Evolutionary conservation across 768 basidiomycete genomes (phyloP).

Genomic region (Jaapia argillacea): DNA sequence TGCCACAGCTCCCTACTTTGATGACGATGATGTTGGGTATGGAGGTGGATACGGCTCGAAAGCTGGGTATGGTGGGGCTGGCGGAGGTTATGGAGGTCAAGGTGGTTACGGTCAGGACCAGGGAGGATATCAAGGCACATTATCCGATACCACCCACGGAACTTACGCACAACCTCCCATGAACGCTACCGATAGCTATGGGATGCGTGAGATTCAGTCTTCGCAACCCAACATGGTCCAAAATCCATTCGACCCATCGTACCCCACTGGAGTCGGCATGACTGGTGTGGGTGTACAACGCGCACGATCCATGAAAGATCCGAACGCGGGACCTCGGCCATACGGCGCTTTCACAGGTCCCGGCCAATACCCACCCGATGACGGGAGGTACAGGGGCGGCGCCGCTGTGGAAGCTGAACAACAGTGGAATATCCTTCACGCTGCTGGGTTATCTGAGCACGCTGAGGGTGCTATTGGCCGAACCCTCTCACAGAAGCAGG

Average conservation of each 20-base stretch:
- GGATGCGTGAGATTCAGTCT: background rate
- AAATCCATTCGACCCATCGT: background rate
- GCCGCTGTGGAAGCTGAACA: background rate
- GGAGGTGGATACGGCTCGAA: background rate
- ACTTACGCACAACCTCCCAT: conserved; percentile 1
- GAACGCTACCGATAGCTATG: background rate
- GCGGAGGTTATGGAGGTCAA: too few relatives aligned
- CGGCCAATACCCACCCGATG: background rate
- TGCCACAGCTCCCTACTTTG: background rate
- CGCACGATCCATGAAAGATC: background rate
- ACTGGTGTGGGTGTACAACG: background rate
- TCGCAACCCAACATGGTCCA: background rate
- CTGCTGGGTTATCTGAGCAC: background rate
- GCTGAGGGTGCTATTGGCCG: background rate
- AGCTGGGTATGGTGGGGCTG: too few relatives aligned
- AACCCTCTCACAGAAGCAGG: background rate
- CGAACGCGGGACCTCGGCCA: background rate
- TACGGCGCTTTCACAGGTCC: background rate
- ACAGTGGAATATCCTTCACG: background rate
- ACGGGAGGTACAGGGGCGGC: background rate
- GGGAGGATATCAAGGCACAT: conserved; percentile 2
- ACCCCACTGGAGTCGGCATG: background rate
- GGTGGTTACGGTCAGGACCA: too few relatives aligned
- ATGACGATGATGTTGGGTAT: background rate
- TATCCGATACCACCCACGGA: conserved; percentile 1